Evolutionary conservation across 192 early-diverging fungal species (phyloP).

Genomic region (Backusella westeae): DNA sequence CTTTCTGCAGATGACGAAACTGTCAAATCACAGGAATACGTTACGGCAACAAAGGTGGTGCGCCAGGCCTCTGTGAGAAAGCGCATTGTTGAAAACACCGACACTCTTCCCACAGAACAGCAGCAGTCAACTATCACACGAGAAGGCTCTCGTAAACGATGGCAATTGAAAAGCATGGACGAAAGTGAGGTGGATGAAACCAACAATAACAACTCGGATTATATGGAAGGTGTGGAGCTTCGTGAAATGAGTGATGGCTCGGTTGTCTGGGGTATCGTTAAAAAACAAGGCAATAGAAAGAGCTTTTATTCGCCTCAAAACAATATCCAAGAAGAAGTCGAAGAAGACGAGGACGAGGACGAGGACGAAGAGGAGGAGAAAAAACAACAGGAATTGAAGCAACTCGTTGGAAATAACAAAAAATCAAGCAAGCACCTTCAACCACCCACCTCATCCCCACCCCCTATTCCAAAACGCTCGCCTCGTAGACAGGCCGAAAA

Average conservation of each 20-base stretch:
- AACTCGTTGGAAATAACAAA: constrained; percentile 14
- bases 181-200: not conserved
- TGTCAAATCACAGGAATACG: constrained; percentile 4
- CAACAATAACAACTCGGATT: not conserved
- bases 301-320: constrained; percentile 19
- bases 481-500: constrained; percentile 14
- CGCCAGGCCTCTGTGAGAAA: constrained; percentile 17
- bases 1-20: constrained; percentile 9
- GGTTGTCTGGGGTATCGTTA: constrained; percentile 34
- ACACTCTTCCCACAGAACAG: not conserved
- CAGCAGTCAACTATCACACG: not conserved
- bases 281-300: constrained; percentile 24
- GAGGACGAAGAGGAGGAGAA: not conserved
- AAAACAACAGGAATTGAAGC: constrained; percentile 25
- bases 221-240: constrained; percentile 32
- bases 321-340: not conserved
- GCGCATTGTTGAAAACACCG: not conserved
- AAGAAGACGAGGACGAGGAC: constrained; percentile 18
- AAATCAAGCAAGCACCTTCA: not conserved
- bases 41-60: not conserved
- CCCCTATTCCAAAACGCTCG: constrained; percentile 27
- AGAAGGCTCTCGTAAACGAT: not conserved
- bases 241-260: constrained; percentile 39
- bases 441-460: constrained; percentile 10
- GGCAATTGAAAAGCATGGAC: not conserved